Conservation (phyloP, 257 asterid genomes). For the Solanum ahanhuiri region DNA sequence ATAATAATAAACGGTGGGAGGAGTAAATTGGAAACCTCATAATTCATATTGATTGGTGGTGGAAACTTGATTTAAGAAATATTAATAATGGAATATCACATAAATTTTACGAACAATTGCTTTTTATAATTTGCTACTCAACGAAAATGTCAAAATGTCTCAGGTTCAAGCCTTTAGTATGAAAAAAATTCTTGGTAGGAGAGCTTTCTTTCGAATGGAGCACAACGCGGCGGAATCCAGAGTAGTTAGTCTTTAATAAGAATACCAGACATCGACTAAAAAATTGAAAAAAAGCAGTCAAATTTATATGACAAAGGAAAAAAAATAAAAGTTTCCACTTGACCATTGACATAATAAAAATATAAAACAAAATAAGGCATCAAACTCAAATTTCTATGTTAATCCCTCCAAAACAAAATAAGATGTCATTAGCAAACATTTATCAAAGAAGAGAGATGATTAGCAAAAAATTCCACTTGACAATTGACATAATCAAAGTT, state of each 20-base stretch:
- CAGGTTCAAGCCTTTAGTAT: too few species aligned
- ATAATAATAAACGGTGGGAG: background rate
- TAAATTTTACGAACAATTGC: background rate
- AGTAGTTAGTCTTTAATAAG: too few species aligned
- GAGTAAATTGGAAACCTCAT: background rate
- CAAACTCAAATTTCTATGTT: too few species aligned
- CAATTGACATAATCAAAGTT: background rate
- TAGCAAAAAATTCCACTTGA: background rate
- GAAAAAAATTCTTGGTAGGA: too few species aligned
- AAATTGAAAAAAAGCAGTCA: too few species aligned
- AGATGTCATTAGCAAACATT: background rate
- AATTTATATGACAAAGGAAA: background rate
- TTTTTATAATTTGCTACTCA: background rate
- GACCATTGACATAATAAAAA: too few species aligned
- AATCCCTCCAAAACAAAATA: background rate
- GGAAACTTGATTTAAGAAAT: background rate
- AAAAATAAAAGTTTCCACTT: background rate
- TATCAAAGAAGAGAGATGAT: background rate
- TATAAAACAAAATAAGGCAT: too few species aligned
- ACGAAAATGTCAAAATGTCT: too few species aligned
- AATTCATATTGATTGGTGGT: background rate
- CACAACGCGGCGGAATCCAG: rapidly evolving
- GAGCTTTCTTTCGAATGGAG: too few species aligned
- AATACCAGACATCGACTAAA: too few species aligned
- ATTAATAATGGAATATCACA: background rate